phyloP scores from a whole-genome alignment of 441 rosid genomes.

The Populus hybrid region DNA sequence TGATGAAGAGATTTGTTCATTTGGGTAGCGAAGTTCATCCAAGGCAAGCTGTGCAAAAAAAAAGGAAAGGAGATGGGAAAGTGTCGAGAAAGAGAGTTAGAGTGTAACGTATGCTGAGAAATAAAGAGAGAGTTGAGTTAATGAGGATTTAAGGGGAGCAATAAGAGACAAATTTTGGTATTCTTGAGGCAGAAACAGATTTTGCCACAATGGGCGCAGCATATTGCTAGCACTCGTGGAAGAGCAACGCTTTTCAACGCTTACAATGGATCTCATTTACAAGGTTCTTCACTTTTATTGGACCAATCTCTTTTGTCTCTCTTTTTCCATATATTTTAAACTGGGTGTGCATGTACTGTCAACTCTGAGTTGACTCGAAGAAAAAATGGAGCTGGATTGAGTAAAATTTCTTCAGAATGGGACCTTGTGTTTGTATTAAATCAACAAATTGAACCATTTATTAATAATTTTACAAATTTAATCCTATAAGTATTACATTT shows the following conservation, averaged over 20 bases:
- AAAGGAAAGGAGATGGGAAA: background rate
- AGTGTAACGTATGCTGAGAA: constrained; percentile 23
- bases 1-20: background rate
- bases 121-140: constrained; percentile 5
- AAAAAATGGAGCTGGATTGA: no score
- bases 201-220: constrained; percentile 5
- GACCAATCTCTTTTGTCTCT: background rate
- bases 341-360: no score
- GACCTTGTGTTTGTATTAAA: no score
- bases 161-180: constrained; percentile 23
- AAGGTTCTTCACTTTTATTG: background rate
- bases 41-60: background rate
- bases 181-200: constrained; percentile 26
- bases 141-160: constrained; percentile 1
- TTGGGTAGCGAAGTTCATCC: background rate
- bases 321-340: no score
- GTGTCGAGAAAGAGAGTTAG: constrained; percentile 8
- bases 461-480: no score
- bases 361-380: no score
- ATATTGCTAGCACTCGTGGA: background rate
- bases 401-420: no score
- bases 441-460: no score
- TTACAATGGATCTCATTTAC: constrained; percentile 2
- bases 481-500: no score
- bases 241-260: background rate